Conservation (phyloP, 768 basidiomycete species). For the Roridomyces roridus region DNA sequence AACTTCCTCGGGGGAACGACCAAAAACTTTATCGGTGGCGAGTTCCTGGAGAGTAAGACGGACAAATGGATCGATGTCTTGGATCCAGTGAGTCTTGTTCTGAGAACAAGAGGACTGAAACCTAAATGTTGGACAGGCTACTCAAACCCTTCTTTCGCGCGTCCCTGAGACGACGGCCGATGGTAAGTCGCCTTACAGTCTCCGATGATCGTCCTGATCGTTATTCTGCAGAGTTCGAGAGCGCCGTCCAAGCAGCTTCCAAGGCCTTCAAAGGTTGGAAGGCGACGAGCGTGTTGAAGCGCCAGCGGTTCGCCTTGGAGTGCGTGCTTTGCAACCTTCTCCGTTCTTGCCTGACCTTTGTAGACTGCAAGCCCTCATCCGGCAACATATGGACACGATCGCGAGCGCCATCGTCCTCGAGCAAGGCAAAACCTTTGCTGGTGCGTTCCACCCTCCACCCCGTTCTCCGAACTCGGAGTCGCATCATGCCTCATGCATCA, state of each 20-base stretch:
- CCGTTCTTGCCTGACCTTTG: no score
- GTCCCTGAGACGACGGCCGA: slow-evolving; percentile 85
- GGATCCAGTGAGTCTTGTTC: slow-evolving; percentile 73
- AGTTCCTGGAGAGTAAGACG: slow-evolving; percentile 84
- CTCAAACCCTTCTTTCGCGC: slow-evolving; percentile 85
- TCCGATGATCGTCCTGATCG: background rate
- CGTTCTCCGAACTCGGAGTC: no score
- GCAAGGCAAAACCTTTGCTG: slow-evolving; percentile 93
- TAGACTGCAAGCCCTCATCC: slow-evolving; percentile 79
- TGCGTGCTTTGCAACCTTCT: slow-evolving; percentile 41
- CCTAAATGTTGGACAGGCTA: slow-evolving; percentile 59
- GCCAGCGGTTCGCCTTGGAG: slow-evolving; percentile 92
- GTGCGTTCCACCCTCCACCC: slow-evolving; percentile 49
- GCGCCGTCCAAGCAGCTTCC: slow-evolving; percentile 87
- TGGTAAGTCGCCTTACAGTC: background rate
- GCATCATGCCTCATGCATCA: no score
- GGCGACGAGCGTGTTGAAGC: slow-evolving; percentile 79
- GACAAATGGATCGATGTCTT: slow-evolving; percentile 84
- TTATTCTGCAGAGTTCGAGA: slow-evolving; percentile 69
- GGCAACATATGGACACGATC: slow-evolving; percentile 84
- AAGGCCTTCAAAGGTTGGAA: slow-evolving; percentile 92
- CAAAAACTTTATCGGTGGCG: slow-evolving; percentile 90
- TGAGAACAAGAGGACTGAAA: background rate
- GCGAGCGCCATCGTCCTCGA: slow-evolving; percentile 92
- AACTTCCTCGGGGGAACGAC: slow-evolving; percentile 83